These are phyloP conservation scores for Talaromyces sp. DNA, from an alignment of 2,329 filamentous ascomycete species.

Conservation along the genomic window DNA sequence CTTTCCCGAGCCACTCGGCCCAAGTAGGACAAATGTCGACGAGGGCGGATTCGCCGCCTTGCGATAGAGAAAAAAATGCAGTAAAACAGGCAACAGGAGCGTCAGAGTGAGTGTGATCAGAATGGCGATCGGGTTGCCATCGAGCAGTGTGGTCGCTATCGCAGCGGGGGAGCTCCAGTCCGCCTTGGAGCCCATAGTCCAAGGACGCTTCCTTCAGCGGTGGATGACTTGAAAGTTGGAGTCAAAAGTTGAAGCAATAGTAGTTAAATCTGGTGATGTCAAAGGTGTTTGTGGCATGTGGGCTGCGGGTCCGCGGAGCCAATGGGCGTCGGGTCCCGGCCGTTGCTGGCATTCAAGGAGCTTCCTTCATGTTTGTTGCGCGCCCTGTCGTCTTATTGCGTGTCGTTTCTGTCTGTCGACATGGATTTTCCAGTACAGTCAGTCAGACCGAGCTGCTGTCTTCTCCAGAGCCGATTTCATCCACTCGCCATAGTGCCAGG, in stretches of 20 bases:
- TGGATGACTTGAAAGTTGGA: not conserved
- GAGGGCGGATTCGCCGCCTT: slow-evolving; percentile 56
- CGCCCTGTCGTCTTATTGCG: slow-evolving; percentile 16
- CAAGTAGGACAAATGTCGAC: slow-evolving; percentile 71
- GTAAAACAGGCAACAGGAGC: slow-evolving; percentile 65
- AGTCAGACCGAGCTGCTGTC: slow-evolving; percentile 27
- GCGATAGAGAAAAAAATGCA: slow-evolving; percentile 70
- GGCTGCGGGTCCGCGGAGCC: slow-evolving; percentile 5
- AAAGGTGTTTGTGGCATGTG: slow-evolving; percentile 3
- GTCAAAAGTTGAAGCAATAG: not conserved
- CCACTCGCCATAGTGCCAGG: not conserved
- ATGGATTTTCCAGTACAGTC: not conserved
- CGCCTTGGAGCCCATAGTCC: slow-evolving; percentile 13
- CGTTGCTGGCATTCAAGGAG: slow-evolving; percentile 11
- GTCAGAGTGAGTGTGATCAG: slow-evolving; percentile 64
- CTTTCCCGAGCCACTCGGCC: slow-evolving; percentile 79
- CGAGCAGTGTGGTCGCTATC: slow-evolving; percentile 37
- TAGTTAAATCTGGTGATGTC: not conserved
- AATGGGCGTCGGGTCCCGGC: not conserved
- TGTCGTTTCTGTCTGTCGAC: not conserved
- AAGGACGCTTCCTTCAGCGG: not conserved
- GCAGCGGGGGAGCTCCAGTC: slow-evolving; percentile 33
- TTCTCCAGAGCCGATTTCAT: slow-evolving; percentile 4
- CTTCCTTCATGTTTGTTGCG: slow-evolving; percentile 3
- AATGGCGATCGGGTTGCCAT: slow-evolving; percentile 45